A percentile compares a stretch with the other conserved stretches of the same genome.
phyloP scores from a whole-genome alignment of 2,329 filamentous ascomycete species.

The Fusarium protoensiforme region DNA sequence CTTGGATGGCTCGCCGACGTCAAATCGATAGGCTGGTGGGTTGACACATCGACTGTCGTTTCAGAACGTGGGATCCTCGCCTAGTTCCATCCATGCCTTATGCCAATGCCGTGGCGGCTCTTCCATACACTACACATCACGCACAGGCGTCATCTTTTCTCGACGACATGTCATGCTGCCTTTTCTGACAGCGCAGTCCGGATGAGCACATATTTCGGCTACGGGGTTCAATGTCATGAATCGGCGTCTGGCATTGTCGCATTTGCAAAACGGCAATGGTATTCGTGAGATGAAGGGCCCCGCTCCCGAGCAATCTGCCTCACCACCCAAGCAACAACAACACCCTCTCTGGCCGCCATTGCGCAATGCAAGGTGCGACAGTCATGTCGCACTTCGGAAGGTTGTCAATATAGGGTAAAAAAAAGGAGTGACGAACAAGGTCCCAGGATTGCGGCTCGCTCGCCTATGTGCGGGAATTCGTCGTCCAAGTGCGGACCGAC shows the following conservation, averaged over 20 bases:
- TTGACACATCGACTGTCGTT: conserved; percentile 35
- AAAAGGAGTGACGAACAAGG: neutral
- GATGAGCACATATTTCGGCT: conserved; percentile 17
- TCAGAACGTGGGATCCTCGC: conserved; percentile 15
- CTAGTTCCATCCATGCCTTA: neutral
- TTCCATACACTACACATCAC: conserved; percentile 23
- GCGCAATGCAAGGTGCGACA: conserved; percentile 21
- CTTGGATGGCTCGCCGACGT: neutral
- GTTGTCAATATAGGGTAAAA: conserved; percentile 2
- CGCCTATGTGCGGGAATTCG: conserved; percentile 28
- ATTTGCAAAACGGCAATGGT: conserved; percentile 12
- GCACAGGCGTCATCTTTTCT: conserved; percentile 7
- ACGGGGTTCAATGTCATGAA: conserved; percentile 13
- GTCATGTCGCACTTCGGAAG: conserved; percentile 20
- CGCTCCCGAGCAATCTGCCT: conserved; percentile 6
- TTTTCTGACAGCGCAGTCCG: conserved; percentile 12
- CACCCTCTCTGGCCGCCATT: conserved; percentile 12
- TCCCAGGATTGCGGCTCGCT: conserved; percentile 13
- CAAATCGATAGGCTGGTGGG: conserved; percentile 33
- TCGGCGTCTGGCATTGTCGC: conserved; percentile 19
- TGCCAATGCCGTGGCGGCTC: conserved; percentile 30
- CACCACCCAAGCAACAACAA: neutral
- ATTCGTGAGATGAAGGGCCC: conserved; percentile 18
- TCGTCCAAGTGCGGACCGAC: neutral
- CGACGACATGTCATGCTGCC: conserved; percentile 26